These are phyloP conservation scores for Scheffersomyces stambukii DNA, from an alignment of 1,139 yeast species.

Conservation along the genomic window DNA sequence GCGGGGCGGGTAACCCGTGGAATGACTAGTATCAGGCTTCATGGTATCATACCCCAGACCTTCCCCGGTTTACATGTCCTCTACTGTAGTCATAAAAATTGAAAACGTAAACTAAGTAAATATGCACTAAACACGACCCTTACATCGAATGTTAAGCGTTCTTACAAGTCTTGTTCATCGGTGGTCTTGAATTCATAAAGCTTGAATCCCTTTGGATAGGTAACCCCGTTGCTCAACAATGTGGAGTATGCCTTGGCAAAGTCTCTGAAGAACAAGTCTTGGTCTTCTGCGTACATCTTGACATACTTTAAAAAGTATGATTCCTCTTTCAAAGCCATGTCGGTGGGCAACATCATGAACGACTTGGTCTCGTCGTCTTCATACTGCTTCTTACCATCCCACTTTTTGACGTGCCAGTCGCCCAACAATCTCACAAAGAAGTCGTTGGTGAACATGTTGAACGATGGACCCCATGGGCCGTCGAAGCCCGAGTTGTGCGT, in stretches of 20 bases:
- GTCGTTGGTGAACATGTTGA: slow-evolving; percentile 79
- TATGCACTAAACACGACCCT: no score
- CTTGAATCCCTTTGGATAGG: slow-evolving; percentile 46
- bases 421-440: slow-evolving; percentile 69
- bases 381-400: slow-evolving; percentile 76
- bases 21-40: no score
- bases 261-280: slow-evolving; percentile 65
- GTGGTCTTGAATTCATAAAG: slow-evolving; percentile 59
- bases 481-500: slow-evolving; percentile 65
- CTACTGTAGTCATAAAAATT: no score
- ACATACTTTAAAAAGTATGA: slow-evolving; percentile 62
- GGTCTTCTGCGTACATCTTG: slow-evolving; percentile 67
- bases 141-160: no score
- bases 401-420: slow-evolving; percentile 73
- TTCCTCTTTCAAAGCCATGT: slow-evolving; percentile 69
- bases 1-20: no score
- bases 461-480: slow-evolving; percentile 95
- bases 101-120: no score
- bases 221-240: slow-evolving; percentile 71
- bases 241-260: slow-evolving; percentile 67
- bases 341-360: slow-evolving; percentile 92
- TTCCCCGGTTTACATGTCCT: no score
- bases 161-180: slow-evolving; percentile 64
- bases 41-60: no score
- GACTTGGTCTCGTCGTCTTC: slow-evolving; percentile 68